Base-by-base conservation (phyloP, 2,329 filamentous ascomycete genomes). In the Cytospora chrysosperma region DNA sequence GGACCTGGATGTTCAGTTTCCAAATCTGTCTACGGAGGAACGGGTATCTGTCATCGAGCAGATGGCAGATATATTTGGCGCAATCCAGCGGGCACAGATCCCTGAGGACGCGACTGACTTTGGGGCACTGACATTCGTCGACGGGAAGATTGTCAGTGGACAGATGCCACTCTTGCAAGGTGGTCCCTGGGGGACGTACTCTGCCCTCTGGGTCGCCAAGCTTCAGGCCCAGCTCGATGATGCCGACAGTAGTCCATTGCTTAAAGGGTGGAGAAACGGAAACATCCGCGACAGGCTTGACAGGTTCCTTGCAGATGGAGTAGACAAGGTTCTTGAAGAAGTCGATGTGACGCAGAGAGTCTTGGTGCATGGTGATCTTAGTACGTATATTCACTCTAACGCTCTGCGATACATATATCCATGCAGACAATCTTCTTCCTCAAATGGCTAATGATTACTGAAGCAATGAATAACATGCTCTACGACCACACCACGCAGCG, bases 381-480 rank as follows among this genome's bases (percentile, higher is more conserved):
- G 72, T 73, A 61, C 61, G 69, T 34, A 34, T 34, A 34, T 63
- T 21, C 30, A 34, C 64, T 21, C 30, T 52, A 34, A 51, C 43
- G 9, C 56, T 32, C 24, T 26, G 24, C 28, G 6, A 19, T 9
- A 8, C n/a, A 26, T 30, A 13, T 2, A 13, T 34, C 32, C 32
- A n/a, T n/a, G n/a, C 43, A 34, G 43, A 26, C 17, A 6, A 4
- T 1, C 2, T 8, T 17, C 13, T 43, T 56, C 43, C 40, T 51
- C 47, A n/a, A n/a, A 24, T 21, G 12, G 19, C 28, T 26, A 4
- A 34, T 34, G 15, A 34, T 34, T 10, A 34, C 32, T 8, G 26
- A n/a, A 72, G 71, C 69, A 1, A 70, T 56, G 59, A 70, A 71
- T 52, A 74, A 74, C 47, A 59, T 73, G 5, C 67, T 73, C 4